Evolutionary conservation across 352 stramenopile species (phyloP), one percentile per base, ranked within the genome.

Genomic region (Achlya hypogyna): DNA sequence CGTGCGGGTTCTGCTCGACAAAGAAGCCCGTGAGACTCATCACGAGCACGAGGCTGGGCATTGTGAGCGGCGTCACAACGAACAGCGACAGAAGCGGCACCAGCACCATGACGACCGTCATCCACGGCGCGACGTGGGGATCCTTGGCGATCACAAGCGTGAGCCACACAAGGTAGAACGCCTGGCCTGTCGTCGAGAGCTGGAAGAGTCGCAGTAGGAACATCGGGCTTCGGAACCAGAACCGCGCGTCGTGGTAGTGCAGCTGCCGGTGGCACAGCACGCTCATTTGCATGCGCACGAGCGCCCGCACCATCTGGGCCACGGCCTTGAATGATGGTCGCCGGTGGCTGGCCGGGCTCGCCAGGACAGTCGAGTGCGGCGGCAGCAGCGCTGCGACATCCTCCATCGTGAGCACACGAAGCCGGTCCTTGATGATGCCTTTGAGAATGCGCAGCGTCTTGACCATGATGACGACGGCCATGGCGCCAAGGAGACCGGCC

Each of bases 201-300:
- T 94, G 86, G 52, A 94, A 94, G 27, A 93, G 60, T 16, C 82
- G 79, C 38, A 93, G 69, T 38, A 93, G 65, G 43, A 94, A 71
- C 53, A 72, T 77, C 0, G 86, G 86, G 51, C 78, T 89, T 53
- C 84, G 70, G 59, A 94, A 93, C 86, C 86, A 94, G 63, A 93
- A 94, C 10, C 78, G 82, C 31, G 90, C 63, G 62, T 94, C 79
- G 60, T 94, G 86, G 54, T 85, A 76, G 51, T 94, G 86, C 18
- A 94, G 78, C 63, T 92, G 84, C 23, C 75, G 77, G 35, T 94
- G 86, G 52, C 84, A 94, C 38, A 94, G 69, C 20, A 84, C 83
- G n/a, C 83, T 91, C 85, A 94, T 94, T 51, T 94, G 86, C 84
- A 94, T 91, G 4, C 86, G 82, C 47, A 94, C 82, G 9, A 90